Evolutionary conservation across 805 yeast species (phyloP), one percentile per base, ranked within the genome.

Genomic region (Wickerhamiella vanderwaltii): DNA sequence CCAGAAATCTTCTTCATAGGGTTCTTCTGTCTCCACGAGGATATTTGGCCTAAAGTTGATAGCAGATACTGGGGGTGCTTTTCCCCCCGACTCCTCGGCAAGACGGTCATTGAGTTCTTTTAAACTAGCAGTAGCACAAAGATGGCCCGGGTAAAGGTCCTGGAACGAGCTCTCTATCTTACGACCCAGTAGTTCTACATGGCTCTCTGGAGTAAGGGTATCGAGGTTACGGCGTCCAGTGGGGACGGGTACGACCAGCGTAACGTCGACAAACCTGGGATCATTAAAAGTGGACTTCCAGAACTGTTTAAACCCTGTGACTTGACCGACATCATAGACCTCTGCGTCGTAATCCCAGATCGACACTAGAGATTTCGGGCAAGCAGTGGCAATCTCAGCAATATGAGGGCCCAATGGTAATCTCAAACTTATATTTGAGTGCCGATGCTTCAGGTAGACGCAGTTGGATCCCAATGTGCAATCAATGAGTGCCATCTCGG

Each of bases 1-100:
- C 62, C 62, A 60, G 38, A 52, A 57, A 37, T 60, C 63, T 33
- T 58, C 64, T 20, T 49, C 54, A 52, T 53, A 60, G 11, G 64
- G 51, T 43, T 53, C 54, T n/a, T 46, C 53, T 3, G 58, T 54
- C 13, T 46, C 48, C 7, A 58, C 43, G 6, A 57, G 52, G 22
- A 60, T 26, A 41, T 60, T 60, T 31, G 61, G 59, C 9, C 64
- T 44, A 44, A 60, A 59, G 44, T 58, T 57, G 18, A 50, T 43
- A 11, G 46, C 40, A 9, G 32, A 24, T n/a, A 57, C 33, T 6
- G 16, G 35, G 20, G 19, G 11, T 6, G 48, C 51, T 9, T 45
- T 49, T 3, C 51, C 51, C 11, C 46, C 38, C 7, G 52, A 46
- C 35, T 39, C 37, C 15, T 38, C 44, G 5, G 23, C 35, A 5